Base-by-base conservation (phyloP, 306 rosid species). In the Acacia acuminata region DNA sequence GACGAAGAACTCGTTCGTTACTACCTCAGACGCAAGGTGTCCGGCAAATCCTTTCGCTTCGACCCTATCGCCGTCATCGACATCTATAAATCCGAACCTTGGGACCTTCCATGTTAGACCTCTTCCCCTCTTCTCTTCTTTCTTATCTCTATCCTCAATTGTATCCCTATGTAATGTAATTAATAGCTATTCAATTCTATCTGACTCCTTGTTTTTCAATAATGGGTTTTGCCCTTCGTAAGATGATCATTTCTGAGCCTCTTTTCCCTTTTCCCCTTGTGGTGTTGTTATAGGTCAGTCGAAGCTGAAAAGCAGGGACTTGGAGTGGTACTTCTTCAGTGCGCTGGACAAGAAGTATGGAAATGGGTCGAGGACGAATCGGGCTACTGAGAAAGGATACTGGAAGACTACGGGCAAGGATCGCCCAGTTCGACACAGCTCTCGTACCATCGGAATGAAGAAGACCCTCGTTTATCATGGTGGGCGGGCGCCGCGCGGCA, bases 321-420 rank as follows among this genome's bases (percentile, higher is more conserved):
- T 89, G 85, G 97, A 96, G 64, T 96, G 99, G 99, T 96, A 96
- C 85, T 96, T 96, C 82, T 96, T 91, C 86, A 92, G 94, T 76
- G 86, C 38, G 13, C 80, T 96, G 69, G 99, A 96, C 63, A 94
- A 80, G 87, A 96, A 92, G 91, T 96, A 96, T 38, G 98, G 92
- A 1, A 92, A 91, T 65, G 84, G 96, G 6, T 86, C 90, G 58
- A 92, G 93, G 88, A 96, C 98, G 19, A 96, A 96, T 79, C 94
- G 99, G 70, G 97, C 98, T 22, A 93, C 99, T 3, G 94, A 84
- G 48, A 86, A 73, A 72, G 99, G 99, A 1, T 96, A 96, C 84
- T 96, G 99, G 99, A 96, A 96, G 79, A 96, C 99, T 10, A 96
- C 99, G 0, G 99, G 99, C 1, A 96, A 96, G 82, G 99, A 96